Percentiles rank a stretch among this genome's conserved stretches.
Conservation (phyloP, 345 rosid genomes). For the Salix exigua region DNA sequence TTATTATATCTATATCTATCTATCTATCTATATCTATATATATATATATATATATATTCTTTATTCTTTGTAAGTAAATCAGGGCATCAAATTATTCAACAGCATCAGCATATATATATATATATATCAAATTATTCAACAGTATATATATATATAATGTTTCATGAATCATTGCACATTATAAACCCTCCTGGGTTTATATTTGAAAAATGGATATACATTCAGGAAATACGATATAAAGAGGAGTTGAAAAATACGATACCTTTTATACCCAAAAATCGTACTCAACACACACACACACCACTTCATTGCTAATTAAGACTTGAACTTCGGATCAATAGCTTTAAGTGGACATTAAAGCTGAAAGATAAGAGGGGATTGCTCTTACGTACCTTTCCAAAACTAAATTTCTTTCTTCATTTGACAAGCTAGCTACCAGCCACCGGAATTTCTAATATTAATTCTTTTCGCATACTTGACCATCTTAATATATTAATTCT, state of each 20-base stretch:
- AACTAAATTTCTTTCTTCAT: neutral
- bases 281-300: too few species aligned
- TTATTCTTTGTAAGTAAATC: neutral
- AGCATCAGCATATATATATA: too few species aligned
- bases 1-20: too few species aligned
- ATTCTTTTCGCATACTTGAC: too few species aligned
- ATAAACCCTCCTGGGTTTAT: neutral
- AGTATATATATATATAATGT: neutral
- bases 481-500: too few species aligned
- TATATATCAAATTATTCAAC: neutral
- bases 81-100: neutral
- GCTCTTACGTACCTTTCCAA: neutral
- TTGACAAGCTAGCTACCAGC: neutral
- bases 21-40: too few species aligned
- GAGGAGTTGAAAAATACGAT: too few species aligned
- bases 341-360: too few species aligned
- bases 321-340: neutral
- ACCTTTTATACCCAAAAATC: too few species aligned
- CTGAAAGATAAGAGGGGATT: neutral
- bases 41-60: too few species aligned
- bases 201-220: neutral
- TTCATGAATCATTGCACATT: slow-evolving; percentile 5
- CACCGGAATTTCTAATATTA: neutral
- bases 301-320: too few species aligned
- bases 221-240: too few species aligned